A percentile compares a stretch with the other conserved stretches of the same genome.
Conservation (phyloP, 805 yeast species). For the Monosporozyma servazzii region DNA sequence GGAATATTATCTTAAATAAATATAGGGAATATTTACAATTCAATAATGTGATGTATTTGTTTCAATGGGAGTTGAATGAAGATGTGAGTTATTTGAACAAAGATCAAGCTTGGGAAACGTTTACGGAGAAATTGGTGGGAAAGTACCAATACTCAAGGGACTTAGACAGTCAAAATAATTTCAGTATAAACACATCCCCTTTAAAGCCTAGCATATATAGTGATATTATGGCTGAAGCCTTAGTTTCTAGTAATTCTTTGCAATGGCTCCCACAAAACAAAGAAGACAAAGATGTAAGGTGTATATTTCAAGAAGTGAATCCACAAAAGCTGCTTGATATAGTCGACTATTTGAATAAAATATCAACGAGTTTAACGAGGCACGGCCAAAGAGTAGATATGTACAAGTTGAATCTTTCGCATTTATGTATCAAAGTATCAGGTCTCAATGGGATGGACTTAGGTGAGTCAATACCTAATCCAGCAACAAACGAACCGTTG, state of each 20-base stretch:
- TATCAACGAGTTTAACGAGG: not conserved
- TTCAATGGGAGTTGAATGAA: slow-evolving; percentile 7
- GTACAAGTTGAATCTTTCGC: not conserved
- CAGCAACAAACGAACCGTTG: not conserved
- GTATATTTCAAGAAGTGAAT: not conserved
- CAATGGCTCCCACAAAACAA: not conserved
- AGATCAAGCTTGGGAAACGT: not conserved
- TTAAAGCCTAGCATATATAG: not conserved
- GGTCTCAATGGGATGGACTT: not conserved
- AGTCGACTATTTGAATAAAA: not conserved
- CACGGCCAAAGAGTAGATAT: not conserved
- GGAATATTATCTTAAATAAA: not conserved
- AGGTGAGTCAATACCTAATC: not conserved
- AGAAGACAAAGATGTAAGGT: not conserved
- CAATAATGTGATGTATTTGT: slow-evolving; percentile 12
- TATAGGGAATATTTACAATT: slow-evolving; percentile 7
- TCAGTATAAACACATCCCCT: not conserved
- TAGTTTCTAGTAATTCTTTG: not conserved
- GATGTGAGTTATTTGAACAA: not conserved
- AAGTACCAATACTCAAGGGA: not conserved
- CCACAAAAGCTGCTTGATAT: not conserved
- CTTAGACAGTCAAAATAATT: not conserved
- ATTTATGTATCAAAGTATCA: not conserved
- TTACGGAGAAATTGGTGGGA: not conserved
- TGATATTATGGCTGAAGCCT: not conserved